Percentiles rank a stretch among this genome's conserved stretches.
phyloP scores from a whole-genome alignment of 768 basidiomycete genomes.

The Mycena epipterygia region DNA sequence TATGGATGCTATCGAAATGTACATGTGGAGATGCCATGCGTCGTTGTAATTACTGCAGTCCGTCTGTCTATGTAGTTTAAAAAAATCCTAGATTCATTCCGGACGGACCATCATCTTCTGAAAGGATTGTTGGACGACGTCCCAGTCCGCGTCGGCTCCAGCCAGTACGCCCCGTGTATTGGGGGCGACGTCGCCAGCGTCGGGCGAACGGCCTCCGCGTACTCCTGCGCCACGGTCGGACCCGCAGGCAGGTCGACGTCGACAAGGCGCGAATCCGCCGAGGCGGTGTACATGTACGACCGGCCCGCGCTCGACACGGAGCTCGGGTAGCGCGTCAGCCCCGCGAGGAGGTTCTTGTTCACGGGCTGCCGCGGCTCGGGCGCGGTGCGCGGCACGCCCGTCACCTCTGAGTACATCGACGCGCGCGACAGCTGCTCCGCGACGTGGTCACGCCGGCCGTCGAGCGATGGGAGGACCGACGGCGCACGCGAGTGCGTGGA shows the following conservation, averaged over 20 bases:
- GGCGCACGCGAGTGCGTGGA: conserved; percentile 49
- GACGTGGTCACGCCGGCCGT: conserved; percentile 42
- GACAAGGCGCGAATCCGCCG: conserved; percentile 44
- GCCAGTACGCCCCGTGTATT: conserved; percentile 56
- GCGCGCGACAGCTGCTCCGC: conserved; percentile 51
- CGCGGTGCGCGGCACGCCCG: conserved; percentile 69
- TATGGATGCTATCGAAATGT: neutral
- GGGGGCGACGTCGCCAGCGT: conserved; percentile 44
- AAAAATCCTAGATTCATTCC: conserved; percentile 10
- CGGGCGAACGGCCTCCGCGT: conserved; percentile 64
- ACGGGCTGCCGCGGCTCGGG: conserved; percentile 85
- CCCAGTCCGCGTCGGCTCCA: conserved; percentile 59
- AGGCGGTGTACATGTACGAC: conserved; percentile 61
- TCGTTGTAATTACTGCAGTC: neutral
- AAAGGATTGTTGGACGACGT: conserved; percentile 69
- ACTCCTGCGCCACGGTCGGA: conserved; percentile 72
- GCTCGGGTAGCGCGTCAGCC: conserved; percentile 41
- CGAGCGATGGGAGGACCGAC: conserved; percentile 58
- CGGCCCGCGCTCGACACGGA: conserved; percentile 57
- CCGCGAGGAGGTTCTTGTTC: conserved; percentile 49
- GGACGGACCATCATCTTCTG: conserved; percentile 49
- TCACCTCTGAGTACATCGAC: conserved; percentile 79
- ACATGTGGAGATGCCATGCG: neutral
- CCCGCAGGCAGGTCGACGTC: conserved; percentile 39
- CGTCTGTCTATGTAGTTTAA: neutral